Conservation (phyloP, 2,329 filamentous ascomycete genomes). For the Neurospora crassa region DNA sequence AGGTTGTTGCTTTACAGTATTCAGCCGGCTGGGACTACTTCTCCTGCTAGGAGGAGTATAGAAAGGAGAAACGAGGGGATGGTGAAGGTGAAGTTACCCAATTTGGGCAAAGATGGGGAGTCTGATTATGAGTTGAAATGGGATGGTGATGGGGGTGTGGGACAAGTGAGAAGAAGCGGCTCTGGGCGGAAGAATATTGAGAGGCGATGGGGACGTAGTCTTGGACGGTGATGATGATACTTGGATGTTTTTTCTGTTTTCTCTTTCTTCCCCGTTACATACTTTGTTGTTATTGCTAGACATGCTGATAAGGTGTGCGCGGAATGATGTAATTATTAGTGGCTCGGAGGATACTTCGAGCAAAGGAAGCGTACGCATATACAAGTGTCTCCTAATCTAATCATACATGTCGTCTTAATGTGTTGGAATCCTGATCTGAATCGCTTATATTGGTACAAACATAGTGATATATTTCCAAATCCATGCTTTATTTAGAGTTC, state of each 20-base stretch:
- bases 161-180: neutral
- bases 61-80: neutral
- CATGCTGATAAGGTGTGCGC: neutral
- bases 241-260: neutral
- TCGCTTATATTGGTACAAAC: neutral
- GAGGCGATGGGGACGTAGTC: neutral
- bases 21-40: neutral
- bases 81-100: neutral
- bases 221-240: neutral
- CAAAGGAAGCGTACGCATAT: neutral
- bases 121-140: neutral
- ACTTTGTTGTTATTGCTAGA: neutral
- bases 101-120: neutral
- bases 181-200: neutral
- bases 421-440: neutral
- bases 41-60: neutral
- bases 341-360: neutral
- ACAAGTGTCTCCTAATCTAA: neutral
- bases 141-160: neutral
- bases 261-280: neutral
- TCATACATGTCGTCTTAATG: neutral
- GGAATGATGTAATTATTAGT: neutral
- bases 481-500: neutral
- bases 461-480: neutral
- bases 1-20: constrained; percentile 3